phyloP scores from a whole-genome alignment of 768 basidiomycete genomes.

The Lactarius hengduanensis region DNA sequence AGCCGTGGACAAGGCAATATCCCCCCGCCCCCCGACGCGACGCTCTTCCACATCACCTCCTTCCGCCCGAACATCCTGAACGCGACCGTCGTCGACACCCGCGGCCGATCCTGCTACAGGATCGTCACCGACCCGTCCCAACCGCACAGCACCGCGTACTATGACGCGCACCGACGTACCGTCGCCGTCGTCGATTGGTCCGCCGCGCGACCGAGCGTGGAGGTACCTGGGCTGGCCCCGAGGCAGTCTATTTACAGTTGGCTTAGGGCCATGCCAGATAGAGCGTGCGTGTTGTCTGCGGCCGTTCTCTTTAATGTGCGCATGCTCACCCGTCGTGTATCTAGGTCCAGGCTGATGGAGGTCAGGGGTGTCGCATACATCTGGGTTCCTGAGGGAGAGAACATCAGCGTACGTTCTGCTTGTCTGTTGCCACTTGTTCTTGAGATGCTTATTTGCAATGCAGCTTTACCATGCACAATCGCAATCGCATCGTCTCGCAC shows the following conservation, averaged over 20 bases:
- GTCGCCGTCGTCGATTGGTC: constrained; percentile 28
- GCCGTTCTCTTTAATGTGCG: neutral
- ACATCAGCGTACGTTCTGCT: constrained; percentile 24
- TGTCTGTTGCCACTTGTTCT: neutral
- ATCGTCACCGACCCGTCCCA: constrained; percentile 26
- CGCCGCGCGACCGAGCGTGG: constrained; percentile 14
- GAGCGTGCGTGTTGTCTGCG: constrained; percentile 18
- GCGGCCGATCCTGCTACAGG: constrained; percentile 15
- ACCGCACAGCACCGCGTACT: constrained; percentile 21
- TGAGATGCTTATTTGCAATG: neutral
- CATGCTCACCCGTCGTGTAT: neutral
- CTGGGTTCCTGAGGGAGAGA: constrained; percentile 28
- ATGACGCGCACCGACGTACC: constrained; percentile 23
- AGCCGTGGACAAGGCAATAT: neutral
- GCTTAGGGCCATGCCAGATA: constrained; percentile 22
- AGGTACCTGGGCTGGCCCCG: constrained; percentile 27
- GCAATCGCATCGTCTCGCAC: constrained; percentile 18
- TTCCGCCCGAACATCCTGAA: constrained; percentile 28
- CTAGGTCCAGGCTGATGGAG: constrained; percentile 26
- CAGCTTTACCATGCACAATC: constrained; percentile 23
- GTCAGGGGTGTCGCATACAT: constrained; percentile 23
- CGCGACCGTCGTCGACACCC: constrained; percentile 26
- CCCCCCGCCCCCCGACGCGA: constrained; percentile 11
- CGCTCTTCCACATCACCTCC: constrained; percentile 21
- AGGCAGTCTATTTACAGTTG: constrained; percentile 22